These are phyloP conservation scores for Sclerospora graminicola DNA, from an alignment of 352 stramenopile genomes.

Conservation along the genomic window DNA sequence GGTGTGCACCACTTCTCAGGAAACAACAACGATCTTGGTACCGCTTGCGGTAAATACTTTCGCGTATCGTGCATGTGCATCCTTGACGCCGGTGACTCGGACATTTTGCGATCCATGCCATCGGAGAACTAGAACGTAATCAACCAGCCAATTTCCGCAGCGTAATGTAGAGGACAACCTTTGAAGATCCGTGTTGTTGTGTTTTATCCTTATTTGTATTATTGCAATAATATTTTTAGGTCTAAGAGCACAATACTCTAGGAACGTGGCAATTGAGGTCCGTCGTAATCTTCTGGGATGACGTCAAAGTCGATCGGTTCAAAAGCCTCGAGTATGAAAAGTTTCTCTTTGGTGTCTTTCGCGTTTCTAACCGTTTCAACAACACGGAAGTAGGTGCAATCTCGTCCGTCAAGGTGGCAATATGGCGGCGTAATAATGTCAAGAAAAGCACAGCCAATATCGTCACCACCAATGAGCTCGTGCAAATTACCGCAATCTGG, in stretches of 20 bases:
- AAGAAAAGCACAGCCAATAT: slow-evolving; percentile 73
- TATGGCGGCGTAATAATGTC: slow-evolving; percentile 84
- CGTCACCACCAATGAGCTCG: slow-evolving; percentile 55
- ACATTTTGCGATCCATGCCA: slow-evolving; percentile 91
- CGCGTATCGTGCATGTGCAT: slow-evolving; percentile 94
- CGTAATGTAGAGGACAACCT: too few relatives aligned
- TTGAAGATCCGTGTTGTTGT: too few relatives aligned
- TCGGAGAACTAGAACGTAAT: slow-evolving; percentile 42
- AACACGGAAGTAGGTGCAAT: slow-evolving; percentile 71
- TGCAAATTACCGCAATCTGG: slow-evolving; percentile 68
- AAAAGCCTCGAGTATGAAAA: slow-evolving; percentile 38
- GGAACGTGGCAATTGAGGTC: slow-evolving; percentile 29
- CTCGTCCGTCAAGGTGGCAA: slow-evolving; percentile 42
- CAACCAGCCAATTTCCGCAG: too few relatives aligned
- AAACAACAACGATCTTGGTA: slow-evolving; percentile 98
- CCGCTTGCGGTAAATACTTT: slow-evolving; percentile 99
- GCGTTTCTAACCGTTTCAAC: slow-evolving; percentile 11
- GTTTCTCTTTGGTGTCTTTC: slow-evolving; percentile 6
- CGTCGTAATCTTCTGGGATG: slow-evolving; percentile 32
- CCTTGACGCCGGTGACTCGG: slow-evolving; percentile 96
- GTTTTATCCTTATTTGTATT: too few relatives aligned
- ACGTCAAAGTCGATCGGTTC: slow-evolving; percentile 48
- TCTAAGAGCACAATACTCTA: too few relatives aligned
- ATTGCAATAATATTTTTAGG: too few relatives aligned
- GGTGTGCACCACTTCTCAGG: slow-evolving; percentile 97